A percentile compares a stretch with the other conserved stretches of the same genome.
These are phyloP conservation scores for Blastocystis sp. DNA, from an alignment of 352 stramenopile genomes.

Conservation along the genomic window DNA sequence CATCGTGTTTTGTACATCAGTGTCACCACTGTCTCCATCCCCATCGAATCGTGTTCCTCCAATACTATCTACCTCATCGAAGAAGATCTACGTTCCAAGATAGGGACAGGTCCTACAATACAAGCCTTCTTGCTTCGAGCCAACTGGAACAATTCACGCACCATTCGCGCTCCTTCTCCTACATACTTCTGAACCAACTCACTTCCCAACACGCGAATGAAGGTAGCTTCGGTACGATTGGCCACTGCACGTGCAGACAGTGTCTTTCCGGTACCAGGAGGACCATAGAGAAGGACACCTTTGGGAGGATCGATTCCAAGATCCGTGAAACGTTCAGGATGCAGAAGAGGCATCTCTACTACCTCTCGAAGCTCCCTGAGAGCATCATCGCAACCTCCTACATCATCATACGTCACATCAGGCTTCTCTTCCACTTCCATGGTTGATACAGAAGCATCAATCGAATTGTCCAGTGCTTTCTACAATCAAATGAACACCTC, in stretches of 20 bases:
- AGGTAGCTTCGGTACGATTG: constrained; percentile 95
- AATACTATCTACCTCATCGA: constrained; percentile 98
- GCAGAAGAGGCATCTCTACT: constrained; percentile 90
- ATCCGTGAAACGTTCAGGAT: constrained; percentile 95
- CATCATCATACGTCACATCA: constrained; percentile 98
- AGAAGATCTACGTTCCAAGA: constrained; percentile 79
- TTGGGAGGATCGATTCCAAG: constrained; percentile 97
- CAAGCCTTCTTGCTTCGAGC: constrained; percentile 92
- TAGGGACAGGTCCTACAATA: constrained; percentile 67
- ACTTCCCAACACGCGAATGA: constrained; percentile 97
- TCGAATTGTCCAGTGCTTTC: constrained; percentile 91
- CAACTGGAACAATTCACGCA: constrained; percentile 99
- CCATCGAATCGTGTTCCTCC: constrained; percentile 77
- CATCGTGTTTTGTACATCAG: constrained; percentile 98
- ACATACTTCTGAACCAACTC: constrained; percentile 99
- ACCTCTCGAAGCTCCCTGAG: constrained; percentile 97
- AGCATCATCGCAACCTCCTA: constrained; percentile 79
- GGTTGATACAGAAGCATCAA: constrained; percentile 91
- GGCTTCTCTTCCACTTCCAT: constrained; percentile 99
- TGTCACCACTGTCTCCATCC: constrained; percentile 85
- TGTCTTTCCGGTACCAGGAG: constrained; percentile 92
- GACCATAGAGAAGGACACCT: constrained; percentile 92
- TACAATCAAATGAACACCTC: constrained; percentile 64
- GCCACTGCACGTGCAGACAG: constrained; percentile 89
- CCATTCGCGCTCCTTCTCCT: constrained; percentile 94